phyloP scores from a whole-genome alignment of 208 protist species.

The Vickermania spadyakhi region DNA sequence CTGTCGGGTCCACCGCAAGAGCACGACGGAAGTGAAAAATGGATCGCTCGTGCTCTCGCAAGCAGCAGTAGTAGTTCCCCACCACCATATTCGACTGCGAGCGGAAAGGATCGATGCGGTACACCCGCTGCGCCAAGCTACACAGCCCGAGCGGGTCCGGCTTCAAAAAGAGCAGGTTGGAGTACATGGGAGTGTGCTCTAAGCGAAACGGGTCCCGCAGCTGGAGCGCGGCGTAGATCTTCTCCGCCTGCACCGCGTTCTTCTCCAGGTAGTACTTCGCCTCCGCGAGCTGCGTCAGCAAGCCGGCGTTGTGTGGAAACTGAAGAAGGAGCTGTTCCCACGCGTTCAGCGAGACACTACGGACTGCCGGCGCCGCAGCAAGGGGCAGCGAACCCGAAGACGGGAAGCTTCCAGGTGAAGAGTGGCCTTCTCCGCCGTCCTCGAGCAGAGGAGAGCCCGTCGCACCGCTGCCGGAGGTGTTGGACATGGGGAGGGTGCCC shows the following conservation, averaged over 20 bases:
- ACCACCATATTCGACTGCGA: slow-evolving; percentile 96
- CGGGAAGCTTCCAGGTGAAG: background rate
- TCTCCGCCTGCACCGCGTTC: slow-evolving; percentile 66
- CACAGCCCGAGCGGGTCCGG: slow-evolving; percentile 78
- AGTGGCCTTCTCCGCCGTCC: background rate
- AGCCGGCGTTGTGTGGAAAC: slow-evolving; percentile 60
- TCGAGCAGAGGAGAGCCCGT: slow-evolving; percentile 5
- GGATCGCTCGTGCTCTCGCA: slow-evolving; percentile 92
- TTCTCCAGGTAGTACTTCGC: slow-evolving; percentile 85
- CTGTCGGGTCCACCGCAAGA: slow-evolving; percentile 79
- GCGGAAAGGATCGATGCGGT: slow-evolving; percentile 90
- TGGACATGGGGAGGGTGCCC: slow-evolving; percentile 44
- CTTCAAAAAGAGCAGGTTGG: slow-evolving; percentile 96
- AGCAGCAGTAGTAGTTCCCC: slow-evolving; percentile 96
- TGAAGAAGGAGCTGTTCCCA: slow-evolving; percentile 46
- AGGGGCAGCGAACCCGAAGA: background rate
- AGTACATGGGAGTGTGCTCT: slow-evolving; percentile 92
- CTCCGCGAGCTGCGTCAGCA: slow-evolving; percentile 76
- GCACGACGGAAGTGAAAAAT: slow-evolving; percentile 93
- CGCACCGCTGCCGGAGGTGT: background rate
- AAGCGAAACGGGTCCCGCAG: slow-evolving; percentile 84
- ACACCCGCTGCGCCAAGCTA: slow-evolving; percentile 89
- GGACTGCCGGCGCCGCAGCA: background rate
- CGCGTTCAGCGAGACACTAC: slow-evolving; percentile 21
- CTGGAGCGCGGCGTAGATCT: slow-evolving; percentile 84